Conservation (phyloP, 208 protist species). For the Leishmania gerbilli region DNA sequence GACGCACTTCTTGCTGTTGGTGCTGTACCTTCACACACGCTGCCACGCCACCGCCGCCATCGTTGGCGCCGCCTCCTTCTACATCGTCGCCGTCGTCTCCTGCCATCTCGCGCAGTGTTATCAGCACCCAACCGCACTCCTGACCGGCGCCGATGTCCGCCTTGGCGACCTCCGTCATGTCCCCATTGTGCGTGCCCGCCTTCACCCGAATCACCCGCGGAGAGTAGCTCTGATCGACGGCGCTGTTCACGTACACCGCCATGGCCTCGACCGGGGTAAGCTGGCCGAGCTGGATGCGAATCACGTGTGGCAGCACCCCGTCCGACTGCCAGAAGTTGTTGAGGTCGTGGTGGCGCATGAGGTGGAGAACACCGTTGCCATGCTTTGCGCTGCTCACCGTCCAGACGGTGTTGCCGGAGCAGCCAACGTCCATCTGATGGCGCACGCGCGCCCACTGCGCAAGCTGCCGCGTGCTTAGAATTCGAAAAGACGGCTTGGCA, state of each 20-base stretch:
- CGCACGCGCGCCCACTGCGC: conserved; percentile 16
- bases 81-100: conserved; percentile 14
- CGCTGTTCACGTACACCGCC: conserved; percentile 68
- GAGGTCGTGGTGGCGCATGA: conserved; percentile 57
- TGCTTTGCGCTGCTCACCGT: conserved; percentile 88
- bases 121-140: conserved; percentile 63
- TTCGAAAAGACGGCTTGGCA: conserved; percentile 1
- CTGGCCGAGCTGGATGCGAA: conserved; percentile 64
- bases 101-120: conserved; percentile 32
- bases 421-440: conserved; percentile 37
- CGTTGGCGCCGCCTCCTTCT: not conserved
- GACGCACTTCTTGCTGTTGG: not conserved
- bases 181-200: conserved; percentile 65
- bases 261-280: conserved; percentile 59
- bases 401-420: conserved; percentile 61
- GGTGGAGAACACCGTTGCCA: conserved; percentile 76
- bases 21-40: not conserved
- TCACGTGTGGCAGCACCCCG: conserved; percentile 76
- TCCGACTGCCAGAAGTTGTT: conserved; percentile 91
- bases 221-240: conserved; percentile 89
- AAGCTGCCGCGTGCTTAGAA: conserved; percentile 29
- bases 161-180: conserved; percentile 65
- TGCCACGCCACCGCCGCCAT: not conserved
- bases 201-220: conserved; percentile 65
- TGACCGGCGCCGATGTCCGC: conserved; percentile 42